Conservation (phyloP, 148 eudicot genomes). For the Polygonum aviculare region DNA sequence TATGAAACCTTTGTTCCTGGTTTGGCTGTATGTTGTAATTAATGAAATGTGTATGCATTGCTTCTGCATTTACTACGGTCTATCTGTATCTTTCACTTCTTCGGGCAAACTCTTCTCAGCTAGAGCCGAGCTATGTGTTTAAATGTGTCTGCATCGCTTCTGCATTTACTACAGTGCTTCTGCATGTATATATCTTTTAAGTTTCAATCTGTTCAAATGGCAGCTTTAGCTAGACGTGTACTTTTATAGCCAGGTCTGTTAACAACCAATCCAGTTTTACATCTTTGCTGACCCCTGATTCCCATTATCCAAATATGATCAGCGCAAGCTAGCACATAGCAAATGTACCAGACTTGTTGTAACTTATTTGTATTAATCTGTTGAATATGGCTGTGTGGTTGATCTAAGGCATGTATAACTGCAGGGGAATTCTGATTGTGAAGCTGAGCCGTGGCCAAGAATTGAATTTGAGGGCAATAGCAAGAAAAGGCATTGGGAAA, state of each 20-base stretch:
- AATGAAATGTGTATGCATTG: not conserved
- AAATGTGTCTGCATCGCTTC: not conserved
- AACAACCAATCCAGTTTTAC: not conserved
- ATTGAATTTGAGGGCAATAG: conserved; percentile 84
- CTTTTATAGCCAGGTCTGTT: not conserved
- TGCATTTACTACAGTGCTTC: not conserved
- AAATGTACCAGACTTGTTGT: not conserved
- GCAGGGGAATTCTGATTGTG: conserved; percentile 87
- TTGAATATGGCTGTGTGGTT: not conserved
- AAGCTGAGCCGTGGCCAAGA: conserved; percentile 94
- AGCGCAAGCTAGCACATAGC: not conserved
- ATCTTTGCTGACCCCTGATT: not conserved
- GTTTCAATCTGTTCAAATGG: not conserved
- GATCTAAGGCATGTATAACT: not conserved
- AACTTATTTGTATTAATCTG: not conserved
- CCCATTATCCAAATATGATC: not conserved
- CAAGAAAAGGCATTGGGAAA: conserved; percentile 93
- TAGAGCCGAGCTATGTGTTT: too few species aligned
- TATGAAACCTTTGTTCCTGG: not conserved
- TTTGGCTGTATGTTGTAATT: not conserved
- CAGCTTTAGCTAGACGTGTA: not conserved
- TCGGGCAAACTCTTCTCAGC: not conserved
- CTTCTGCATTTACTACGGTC: not conserved
- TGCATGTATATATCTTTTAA: not conserved
- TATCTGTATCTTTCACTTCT: not conserved